Evolutionary conservation across 305 asterid genomes (phyloP).

Genomic region (Fraxinus nigra): DNA sequence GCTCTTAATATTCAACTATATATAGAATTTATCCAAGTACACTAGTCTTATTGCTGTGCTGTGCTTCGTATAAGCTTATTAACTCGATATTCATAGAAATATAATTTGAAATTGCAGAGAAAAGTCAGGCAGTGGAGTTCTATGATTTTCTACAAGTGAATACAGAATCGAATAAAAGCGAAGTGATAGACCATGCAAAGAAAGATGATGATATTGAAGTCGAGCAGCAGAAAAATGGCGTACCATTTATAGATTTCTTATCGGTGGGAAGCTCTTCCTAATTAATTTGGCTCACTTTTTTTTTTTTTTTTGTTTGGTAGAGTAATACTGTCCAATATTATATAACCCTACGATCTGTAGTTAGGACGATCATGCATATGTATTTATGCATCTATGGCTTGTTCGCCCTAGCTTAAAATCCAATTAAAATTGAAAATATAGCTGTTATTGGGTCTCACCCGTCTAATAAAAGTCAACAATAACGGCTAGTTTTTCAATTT

Average conservation of each 20-base stretch:
- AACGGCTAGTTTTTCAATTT: too few species aligned
- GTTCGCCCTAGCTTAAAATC: too few species aligned
- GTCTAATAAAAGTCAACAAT: too few species aligned
- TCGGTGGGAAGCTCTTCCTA: conserved; percentile 34
- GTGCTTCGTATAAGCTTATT: not conserved
- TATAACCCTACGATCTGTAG: not conserved
- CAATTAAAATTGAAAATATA: too few species aligned
- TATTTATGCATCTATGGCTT: not conserved
- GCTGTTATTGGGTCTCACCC: too few species aligned
- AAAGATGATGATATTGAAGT: conserved; percentile 36
- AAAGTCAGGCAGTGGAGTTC: conserved; percentile 52
- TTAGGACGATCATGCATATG: not conserved
- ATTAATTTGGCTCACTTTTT: not conserved
- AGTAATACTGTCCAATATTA: not conserved
- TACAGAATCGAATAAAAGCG: conserved; percentile 57
- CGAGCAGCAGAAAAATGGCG: conserved; percentile 32
- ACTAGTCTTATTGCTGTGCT: not conserved
- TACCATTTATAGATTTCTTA: conserved; percentile 58
- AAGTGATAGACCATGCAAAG: conserved; percentile 46
- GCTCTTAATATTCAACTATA: not conserved
- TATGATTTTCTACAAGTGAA: conserved; percentile 70
- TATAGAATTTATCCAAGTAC: not conserved
- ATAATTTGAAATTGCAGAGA: conserved; percentile 34
- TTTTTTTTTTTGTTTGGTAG: not conserved
- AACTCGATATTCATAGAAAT: not conserved